These are phyloP conservation scores for Solanum sparsipilum DNA, from an alignment of 257 asterid species.

Conservation along the genomic window DNA sequence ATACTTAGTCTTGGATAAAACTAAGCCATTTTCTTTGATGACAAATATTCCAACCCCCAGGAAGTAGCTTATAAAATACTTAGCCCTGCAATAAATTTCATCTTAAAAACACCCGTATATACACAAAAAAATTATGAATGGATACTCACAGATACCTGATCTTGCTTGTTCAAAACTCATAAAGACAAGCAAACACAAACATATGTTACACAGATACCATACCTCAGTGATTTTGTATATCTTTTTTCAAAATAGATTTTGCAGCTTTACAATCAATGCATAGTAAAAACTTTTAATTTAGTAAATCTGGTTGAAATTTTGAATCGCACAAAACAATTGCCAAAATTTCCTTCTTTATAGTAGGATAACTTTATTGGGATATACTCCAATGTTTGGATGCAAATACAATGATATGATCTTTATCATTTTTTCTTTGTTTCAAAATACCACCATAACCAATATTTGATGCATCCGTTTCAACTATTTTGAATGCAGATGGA, in stretches of 20 bases:
- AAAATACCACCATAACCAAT: background rate
- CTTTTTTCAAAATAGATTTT: background rate
- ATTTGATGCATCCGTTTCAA: background rate
- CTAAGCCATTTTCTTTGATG: background rate
- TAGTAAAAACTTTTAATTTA: background rate
- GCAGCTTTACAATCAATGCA: background rate
- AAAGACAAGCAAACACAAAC: background rate
- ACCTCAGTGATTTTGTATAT: background rate
- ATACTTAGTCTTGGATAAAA: background rate
- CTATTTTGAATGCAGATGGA: too few relatives aligned
- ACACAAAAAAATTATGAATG: background rate
- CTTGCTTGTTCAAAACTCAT: background rate
- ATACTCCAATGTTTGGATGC: background rate
- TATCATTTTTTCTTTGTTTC: too few relatives aligned
- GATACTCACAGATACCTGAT: too few relatives aligned
- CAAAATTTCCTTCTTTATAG: background rate
- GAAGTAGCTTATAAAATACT: background rate
- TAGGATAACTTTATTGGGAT: background rate
- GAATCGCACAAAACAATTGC: background rate
- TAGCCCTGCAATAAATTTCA: background rate
- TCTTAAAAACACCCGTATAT: background rate
- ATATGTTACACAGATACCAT: background rate
- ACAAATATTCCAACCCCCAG: background rate
- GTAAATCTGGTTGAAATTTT: too few relatives aligned
- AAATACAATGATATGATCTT: background rate